These are phyloP conservation scores for Pseudomicrostroma phylloplanum DNA, from an alignment of 1,284 basidiomycete genomes.

Conservation along the genomic window DNA sequence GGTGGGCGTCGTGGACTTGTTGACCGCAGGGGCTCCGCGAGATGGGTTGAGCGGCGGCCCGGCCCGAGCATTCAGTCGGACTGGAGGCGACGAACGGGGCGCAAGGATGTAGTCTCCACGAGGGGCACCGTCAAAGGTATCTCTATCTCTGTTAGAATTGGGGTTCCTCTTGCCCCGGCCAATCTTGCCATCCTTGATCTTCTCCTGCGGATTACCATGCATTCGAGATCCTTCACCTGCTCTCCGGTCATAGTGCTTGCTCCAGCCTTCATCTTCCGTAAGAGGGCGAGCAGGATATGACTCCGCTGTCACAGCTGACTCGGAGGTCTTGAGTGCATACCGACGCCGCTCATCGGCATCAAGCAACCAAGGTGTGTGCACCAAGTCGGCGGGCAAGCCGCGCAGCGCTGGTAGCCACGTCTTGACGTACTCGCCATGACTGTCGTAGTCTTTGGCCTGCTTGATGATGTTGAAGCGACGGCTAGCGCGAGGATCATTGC, in stretches of 20 bases:
- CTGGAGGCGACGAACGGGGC: not conserved
- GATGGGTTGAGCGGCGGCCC: not conserved
- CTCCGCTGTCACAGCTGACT: conserved; percentile 36
- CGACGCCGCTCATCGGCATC: conserved; percentile 29
- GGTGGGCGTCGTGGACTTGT: not conserved
- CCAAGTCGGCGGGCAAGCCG: conserved; percentile 45
- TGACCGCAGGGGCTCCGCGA: not conserved
- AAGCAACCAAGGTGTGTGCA: conserved; percentile 46
- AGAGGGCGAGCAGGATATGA: conserved; percentile 33
- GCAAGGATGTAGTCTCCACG: not conserved
- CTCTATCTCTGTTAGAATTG: not conserved
- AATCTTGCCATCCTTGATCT: conserved; percentile 41
- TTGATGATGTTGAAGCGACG: conserved; percentile 60
- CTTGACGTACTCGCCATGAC: conserved; percentile 55
- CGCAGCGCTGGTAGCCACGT: conserved; percentile 56
- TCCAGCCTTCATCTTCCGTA: conserved; percentile 38
- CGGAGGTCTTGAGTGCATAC: conserved; percentile 38
- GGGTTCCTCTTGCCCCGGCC: conserved; percentile 3
- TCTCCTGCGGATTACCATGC: conserved; percentile 44
- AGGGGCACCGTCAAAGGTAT: not conserved
- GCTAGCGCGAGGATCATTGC: conserved; percentile 58
- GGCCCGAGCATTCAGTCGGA: not conserved
- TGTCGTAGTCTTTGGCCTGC: conserved; percentile 58
- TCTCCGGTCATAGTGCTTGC: conserved; percentile 38
- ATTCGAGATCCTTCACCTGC: conserved; percentile 41